Base-by-base conservation (phyloP, 495 filamentous ascomycete genomes). In the Collariella sp. region DNA sequence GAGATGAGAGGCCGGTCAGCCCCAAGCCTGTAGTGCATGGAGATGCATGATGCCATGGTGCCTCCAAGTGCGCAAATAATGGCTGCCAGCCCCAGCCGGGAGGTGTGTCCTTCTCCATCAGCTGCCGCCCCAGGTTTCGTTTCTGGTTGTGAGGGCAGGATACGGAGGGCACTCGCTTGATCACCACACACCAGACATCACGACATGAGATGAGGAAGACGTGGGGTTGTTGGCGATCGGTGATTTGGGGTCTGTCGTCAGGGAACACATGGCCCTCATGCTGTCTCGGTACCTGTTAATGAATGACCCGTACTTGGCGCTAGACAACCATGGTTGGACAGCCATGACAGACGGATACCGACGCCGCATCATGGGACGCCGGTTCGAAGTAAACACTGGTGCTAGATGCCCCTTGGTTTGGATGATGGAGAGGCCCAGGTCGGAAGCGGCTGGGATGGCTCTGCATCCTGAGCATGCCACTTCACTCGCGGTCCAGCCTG, bases 51-150 rank as follows among this genome's bases (percentile, higher is more conserved):
- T n/a, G 15, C 11, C 49, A 31, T 31, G 26, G 9, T 31, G 26
- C 26, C 26, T 31, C 26, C 4, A 9, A 31, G 5, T 4, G 26
- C 9, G 26, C n/a, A n/a, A n/a, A n/a, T n/a, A n/a, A n/a, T n/a
- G n/a, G n/a, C n/a, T n/a, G n/a, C n/a, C n/a, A n/a, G n/a, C n/a
- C n/a, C n/a, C n/a, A n/a, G n/a, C 16, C 36, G 23, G 24, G 11
- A 36, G 46, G 34, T n/a, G 46, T 36, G n/a, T n/a, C n/a, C n/a
- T n/a, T n/a, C n/a, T n/a, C n/a, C n/a, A 20, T 52, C 54, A 56
- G 51, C 43, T 62, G 59, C 59, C 52, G 52, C 46, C n/a, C 19
- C 46, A 33, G 13, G 44, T 41, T 12, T 29, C 41, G 31, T 45
- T 43, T 45, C 29, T 55, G 52, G 23, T 18, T n/a, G 44, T 12